Percentiles rank a stretch among this genome's conserved stretches.
These are phyloP conservation scores for Shiraia sp. DNA, from an alignment of 2,329 filamentous ascomycete species.

Conservation along the genomic window DNA sequence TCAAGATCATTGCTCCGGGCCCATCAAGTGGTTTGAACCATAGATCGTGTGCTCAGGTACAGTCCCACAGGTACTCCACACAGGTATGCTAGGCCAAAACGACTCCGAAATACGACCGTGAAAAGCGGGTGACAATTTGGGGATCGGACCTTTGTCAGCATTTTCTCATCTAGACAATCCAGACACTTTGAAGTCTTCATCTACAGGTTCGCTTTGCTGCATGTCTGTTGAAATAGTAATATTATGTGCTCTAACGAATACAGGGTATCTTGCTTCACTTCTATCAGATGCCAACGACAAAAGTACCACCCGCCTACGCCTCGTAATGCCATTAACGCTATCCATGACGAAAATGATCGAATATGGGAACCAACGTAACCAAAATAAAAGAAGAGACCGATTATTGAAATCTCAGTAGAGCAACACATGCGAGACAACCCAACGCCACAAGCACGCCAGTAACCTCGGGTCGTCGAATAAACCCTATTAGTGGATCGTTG, in stretches of 20 bases:
- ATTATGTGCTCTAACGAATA: background rate
- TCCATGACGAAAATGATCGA: background rate
- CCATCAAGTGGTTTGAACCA: too few species aligned
- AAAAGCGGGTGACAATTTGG: too few species aligned
- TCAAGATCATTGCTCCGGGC: too few species aligned
- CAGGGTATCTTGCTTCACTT: constrained; percentile 3
- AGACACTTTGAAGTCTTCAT: too few species aligned
- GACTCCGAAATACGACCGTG: too few species aligned
- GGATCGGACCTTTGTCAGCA: too few species aligned
- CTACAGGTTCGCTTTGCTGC: too few species aligned
- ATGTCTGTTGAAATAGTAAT: too few species aligned
- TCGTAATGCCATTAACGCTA: background rate
- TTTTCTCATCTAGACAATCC: too few species aligned
- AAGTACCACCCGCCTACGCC: background rate
- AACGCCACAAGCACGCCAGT: constrained; percentile 29
- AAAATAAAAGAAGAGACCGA: background rate
- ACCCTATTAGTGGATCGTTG: constrained; percentile 12
- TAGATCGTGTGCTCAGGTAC: too few species aligned
- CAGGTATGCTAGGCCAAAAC: too few species aligned
- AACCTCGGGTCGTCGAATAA: constrained; percentile 28
- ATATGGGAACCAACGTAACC: background rate
- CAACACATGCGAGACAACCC: constrained; percentile 30
- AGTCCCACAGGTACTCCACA: too few species aligned
- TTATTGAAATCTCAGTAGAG: constrained; percentile 19
- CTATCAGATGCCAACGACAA: background rate